Percentiles rank a stretch among this genome's conserved stretches.
phyloP scores from a whole-genome alignment of 768 basidiomycete species.

The Mycena floridula region DNA sequence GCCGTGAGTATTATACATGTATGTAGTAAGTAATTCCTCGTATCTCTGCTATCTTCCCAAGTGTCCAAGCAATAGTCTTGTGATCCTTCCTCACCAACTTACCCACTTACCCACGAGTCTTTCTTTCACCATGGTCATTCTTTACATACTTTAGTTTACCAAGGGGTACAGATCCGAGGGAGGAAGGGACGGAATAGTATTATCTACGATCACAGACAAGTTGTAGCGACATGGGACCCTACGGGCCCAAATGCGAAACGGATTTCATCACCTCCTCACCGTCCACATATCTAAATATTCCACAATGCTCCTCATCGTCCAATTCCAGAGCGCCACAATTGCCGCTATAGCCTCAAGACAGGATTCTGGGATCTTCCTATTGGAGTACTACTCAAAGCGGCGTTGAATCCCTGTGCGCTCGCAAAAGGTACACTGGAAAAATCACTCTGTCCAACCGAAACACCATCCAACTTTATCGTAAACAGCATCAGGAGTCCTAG shows the following conservation, averaged over 20 bases:
- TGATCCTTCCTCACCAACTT: slow-evolving; percentile 84
- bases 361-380: slow-evolving; percentile 2
- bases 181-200: too few species aligned
- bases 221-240: too few species aligned
- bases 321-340: slow-evolving; percentile 35
- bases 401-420: slow-evolving; percentile 32
- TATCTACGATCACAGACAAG: too few species aligned
- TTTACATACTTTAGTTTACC: too few species aligned
- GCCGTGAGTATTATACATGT: too few species aligned
- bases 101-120: too few species aligned
- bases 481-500: slow-evolving; percentile 63
- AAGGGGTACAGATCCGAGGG: too few species aligned
- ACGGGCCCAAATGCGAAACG: too few species aligned
- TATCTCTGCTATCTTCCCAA: too few species aligned
- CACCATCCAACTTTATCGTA: slow-evolving; percentile 64
- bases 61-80: slow-evolving; percentile 79
- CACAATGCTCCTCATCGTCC: slow-evolving; percentile 45
- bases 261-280: slow-evolving; percentile 61
- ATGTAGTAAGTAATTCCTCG: too few species aligned
- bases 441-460: slow-evolving; percentile 67
- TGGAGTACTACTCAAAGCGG: slow-evolving; percentile 5
- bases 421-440: slow-evolving; percentile 53
- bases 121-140: too few species aligned
- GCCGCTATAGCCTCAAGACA: slow-evolving; percentile 19
- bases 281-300: slow-evolving; percentile 71